Evolutionary conservation across 306 rosid genomes (phyloP).

Genomic region (Cucurbita pepo): DNA sequence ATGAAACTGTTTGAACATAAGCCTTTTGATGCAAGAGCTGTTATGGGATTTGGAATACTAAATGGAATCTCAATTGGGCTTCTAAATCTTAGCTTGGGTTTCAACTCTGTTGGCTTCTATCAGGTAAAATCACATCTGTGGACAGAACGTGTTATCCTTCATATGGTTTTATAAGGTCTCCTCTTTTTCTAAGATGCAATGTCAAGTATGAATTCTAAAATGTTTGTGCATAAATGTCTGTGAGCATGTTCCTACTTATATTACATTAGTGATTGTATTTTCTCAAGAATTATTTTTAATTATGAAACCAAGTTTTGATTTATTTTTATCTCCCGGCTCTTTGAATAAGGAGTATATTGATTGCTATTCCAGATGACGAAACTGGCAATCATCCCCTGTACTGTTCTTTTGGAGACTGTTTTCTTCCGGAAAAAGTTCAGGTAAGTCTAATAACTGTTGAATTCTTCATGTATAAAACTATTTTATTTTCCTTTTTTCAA

Average conservation of each 20-base stretch:
- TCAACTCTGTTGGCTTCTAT: conserved; percentile 96
- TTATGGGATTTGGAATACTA: conserved; percentile 82
- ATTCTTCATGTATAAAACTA: not conserved
- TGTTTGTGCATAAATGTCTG: not conserved
- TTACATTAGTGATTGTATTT: not conserved
- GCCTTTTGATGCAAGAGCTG: conserved; percentile 68
- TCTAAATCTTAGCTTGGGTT: conserved; percentile 88
- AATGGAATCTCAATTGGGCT: conserved; percentile 98
- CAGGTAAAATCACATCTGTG: conserved; percentile 31
- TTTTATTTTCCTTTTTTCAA: not conserved
- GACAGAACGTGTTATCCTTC: not conserved
- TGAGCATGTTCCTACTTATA: not conserved
- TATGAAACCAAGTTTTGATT: not conserved
- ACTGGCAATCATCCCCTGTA: conserved; percentile 98
- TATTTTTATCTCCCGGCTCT: not conserved
- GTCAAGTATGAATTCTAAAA: not conserved
- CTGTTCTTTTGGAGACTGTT: conserved; percentile 89
- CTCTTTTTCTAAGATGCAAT: not conserved
- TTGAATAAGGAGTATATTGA: not conserved
- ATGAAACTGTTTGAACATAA: conserved; percentile 91
- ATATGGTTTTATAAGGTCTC: not conserved
- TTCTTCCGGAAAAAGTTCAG: conserved; percentile 85
- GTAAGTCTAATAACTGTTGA: conserved; percentile 18
- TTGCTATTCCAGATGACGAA: conserved; percentile 66
- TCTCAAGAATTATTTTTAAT: not conserved